Base-by-base conservation (phyloP, 768 basidiomycete species). In the Gymnopilus junonius region DNA sequence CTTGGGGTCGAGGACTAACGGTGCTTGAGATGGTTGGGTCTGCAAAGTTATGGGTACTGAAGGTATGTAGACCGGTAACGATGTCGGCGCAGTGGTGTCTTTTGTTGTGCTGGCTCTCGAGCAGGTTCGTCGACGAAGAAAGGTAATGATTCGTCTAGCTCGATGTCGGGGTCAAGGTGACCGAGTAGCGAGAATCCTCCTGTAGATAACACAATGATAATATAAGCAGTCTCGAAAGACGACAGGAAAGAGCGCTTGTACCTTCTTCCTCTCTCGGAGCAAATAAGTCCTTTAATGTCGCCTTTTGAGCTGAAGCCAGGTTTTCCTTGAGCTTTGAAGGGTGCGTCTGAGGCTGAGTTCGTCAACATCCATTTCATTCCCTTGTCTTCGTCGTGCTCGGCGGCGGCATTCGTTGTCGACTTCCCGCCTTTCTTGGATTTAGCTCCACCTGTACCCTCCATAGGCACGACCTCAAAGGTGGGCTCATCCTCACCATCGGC, bases 151-250 rank as follows among this genome's bases (percentile, higher is more conserved):
- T 85, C 83, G 55, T 91, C 89, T 15, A 91, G 77, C 51, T 90
- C 90, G 32, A 88, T 78, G 63, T 93, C 92, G 21, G 93, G 79
- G 53, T 91, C 87, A 35, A 94, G 83, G 64, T 93, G 87, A 0
- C 83, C 84, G 4, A 93, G 79, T n/a, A 94, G 79, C 11, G 93
- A 93, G 74, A 94, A 94, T 20, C 85, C 85, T 42, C 76, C 89
- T 89, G 62, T 65, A 42, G 34, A n/a, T 23, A 1, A 55, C 11
- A n/a, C 50, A 10, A 29, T 58, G 20, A 55, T n/a, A 37, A 59
- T 6, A 51, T 39, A 23, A 34, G 55, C 8, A 58, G 34, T 39
- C 21, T 2, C 25, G 32, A 55, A 10, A 56, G 39, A 29, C 8
- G 0, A 31, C 14, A 56, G n/a, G 71, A 45, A 43, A 27, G 25